Percentiles rank a stretch among this genome's conserved stretches.
Conservation (phyloP, 768 basidiomycete genomes). For the Mycena venus region DNA sequence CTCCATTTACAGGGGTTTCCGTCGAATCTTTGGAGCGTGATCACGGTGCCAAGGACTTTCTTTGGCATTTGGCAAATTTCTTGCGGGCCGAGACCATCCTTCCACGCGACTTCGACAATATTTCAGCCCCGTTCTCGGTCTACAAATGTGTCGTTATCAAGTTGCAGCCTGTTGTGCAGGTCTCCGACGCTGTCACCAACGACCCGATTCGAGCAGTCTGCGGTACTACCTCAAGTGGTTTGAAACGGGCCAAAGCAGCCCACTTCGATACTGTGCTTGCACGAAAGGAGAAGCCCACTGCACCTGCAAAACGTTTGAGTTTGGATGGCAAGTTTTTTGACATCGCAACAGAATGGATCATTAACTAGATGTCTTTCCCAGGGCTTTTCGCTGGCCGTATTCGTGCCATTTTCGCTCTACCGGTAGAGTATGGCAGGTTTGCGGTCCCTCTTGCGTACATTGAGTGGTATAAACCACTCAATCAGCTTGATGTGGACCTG, state of each 20-base stretch:
- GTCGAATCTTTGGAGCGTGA: constrained; percentile 20
- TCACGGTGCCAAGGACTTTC: constrained; percentile 29
- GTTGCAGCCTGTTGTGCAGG: not conserved
- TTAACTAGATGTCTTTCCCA: not conserved
- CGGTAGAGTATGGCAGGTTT: not conserved
- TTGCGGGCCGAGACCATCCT: constrained; percentile 13
- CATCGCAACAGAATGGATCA: not conserved
- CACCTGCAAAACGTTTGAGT: not conserved
- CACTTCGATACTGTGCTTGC: constrained; percentile 18
- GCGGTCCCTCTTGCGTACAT: not conserved
- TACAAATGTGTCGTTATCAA: constrained; percentile 8
- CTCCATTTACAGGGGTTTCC: constrained; percentile 16
- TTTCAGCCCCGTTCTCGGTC: not conserved
- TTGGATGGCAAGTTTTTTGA: not conserved
- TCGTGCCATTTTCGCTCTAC: not conserved
- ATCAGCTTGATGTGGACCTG: not conserved
- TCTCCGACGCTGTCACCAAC: not conserved
- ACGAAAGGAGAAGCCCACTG: not conserved
- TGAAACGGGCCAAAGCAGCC: not conserved
- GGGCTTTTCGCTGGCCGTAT: not conserved
- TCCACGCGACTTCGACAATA: not conserved
- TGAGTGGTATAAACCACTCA: constrained; percentile 16
- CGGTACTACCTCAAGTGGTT: not conserved
- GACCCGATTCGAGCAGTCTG: not conserved
- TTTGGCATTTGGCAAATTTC: constrained; percentile 22